A percentile compares a stretch with the other conserved stretches of the same genome.
Conservation (phyloP, 2,329 filamentous ascomycete species). For the Exophiala sp. region DNA sequence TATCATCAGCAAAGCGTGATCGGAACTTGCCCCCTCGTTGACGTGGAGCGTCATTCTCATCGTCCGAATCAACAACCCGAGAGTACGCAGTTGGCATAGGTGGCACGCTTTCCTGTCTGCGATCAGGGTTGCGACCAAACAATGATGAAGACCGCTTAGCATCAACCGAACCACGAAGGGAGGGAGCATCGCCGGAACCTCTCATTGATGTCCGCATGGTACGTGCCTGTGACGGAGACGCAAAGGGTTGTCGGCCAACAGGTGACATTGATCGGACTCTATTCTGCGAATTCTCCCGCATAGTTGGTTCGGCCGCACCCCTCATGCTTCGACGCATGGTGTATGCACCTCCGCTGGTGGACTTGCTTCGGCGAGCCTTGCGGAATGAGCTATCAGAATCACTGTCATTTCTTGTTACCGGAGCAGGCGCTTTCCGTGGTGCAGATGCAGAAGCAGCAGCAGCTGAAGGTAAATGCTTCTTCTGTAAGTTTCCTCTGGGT, state of each 20-base stretch:
- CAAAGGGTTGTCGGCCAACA: slow-evolving; percentile 49
- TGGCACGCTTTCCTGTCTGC: slow-evolving; percentile 31
- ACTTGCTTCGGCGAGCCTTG: slow-evolving; percentile 51
- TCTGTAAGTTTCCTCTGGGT: slow-evolving; percentile 33
- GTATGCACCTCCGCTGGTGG: slow-evolving; percentile 45
- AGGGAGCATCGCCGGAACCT: slow-evolving; percentile 44
- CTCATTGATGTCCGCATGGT: slow-evolving; percentile 48
- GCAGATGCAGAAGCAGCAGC: slow-evolving; percentile 4
- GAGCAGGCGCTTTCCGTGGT: slow-evolving; percentile 5
- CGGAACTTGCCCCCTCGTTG: slow-evolving; percentile 38
- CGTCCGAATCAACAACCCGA: slow-evolving; percentile 60
- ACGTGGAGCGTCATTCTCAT: slow-evolving; percentile 50
- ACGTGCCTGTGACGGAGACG: slow-evolving; percentile 40
- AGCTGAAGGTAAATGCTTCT: slow-evolving; percentile 35
- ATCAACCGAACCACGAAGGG: slow-evolving; percentile 23
- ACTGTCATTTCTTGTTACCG: slow-evolving; percentile 54
- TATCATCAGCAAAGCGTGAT: slow-evolving; percentile 68
- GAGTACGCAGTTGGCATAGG: slow-evolving; percentile 39
- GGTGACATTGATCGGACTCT: slow-evolving; percentile 69
- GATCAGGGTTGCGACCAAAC: slow-evolving; percentile 36
- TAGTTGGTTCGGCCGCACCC: slow-evolving; percentile 36
- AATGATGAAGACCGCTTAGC: slow-evolving; percentile 39
- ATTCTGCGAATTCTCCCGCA: slow-evolving; percentile 50
- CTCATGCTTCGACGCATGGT: slow-evolving; percentile 75
- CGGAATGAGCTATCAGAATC: slow-evolving; percentile 75